Percentiles rank a stretch among this genome's conserved stretches.
phyloP scores from a whole-genome alignment of 2,329 filamentous ascomycete species.

The Pseudocercospora fuligena region DNA sequence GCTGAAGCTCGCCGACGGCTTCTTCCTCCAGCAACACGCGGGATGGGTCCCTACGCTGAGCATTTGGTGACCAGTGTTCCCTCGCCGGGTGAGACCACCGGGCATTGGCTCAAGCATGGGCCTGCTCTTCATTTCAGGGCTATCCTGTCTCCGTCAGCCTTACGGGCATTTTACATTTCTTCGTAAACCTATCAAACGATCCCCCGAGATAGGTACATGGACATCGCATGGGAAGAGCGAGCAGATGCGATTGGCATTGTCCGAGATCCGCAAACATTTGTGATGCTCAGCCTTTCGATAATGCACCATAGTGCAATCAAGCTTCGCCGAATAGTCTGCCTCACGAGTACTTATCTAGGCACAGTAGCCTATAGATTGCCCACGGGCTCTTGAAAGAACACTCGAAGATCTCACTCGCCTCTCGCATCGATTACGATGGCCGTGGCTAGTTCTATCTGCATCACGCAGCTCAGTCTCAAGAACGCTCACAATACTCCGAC shows the following conservation, averaged over 20 bases:
- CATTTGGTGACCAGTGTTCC: background rate
- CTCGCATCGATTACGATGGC: no score
- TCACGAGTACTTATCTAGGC: no score
- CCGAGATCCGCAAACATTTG: background rate
- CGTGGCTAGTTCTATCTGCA: no score
- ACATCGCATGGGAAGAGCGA: background rate
- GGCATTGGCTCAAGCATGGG: background rate
- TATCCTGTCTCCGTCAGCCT: constrained; percentile 2
- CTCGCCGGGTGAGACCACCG: background rate
- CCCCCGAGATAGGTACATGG: background rate
- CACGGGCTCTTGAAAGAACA: no score
- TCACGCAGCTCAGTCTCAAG: no score
- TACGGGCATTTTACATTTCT: background rate
- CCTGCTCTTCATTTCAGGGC: constrained; percentile 3
- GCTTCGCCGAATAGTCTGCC: no score
- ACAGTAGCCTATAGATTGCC: no score
- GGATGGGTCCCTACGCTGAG: background rate
- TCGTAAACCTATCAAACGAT: background rate
- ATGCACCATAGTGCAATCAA: background rate
- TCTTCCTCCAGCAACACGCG: background rate
- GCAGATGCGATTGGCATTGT: background rate
- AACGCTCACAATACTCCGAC: no score
- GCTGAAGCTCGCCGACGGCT: background rate
- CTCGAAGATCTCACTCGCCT: no score
- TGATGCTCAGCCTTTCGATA: background rate